Evolutionary conservation across 2,329 filamentous ascomycete genomes (phyloP).

Genomic region (Colletotrichum gloeosporioides): DNA sequence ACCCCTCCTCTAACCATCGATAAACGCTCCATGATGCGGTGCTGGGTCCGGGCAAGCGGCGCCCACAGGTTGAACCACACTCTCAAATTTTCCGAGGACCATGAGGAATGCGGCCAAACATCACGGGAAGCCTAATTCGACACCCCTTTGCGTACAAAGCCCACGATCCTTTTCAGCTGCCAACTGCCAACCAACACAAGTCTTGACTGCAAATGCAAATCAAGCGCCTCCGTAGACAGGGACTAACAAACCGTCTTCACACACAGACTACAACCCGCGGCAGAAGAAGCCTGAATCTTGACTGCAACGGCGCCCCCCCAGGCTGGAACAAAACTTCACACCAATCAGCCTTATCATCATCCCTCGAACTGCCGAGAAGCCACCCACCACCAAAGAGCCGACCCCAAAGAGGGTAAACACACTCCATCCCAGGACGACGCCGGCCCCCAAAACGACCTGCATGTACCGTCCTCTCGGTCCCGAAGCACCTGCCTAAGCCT

Average conservation of each 20-base stretch:
- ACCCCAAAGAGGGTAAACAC: background rate
- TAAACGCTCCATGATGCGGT: background rate
- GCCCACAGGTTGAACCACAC: background rate
- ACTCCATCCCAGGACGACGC: background rate
- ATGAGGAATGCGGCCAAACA: background rate
- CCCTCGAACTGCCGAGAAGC: conserved; percentile 12
- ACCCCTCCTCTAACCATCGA: background rate
- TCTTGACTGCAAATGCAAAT: background rate
- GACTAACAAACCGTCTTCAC: background rate
- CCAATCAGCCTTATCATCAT: conserved; percentile 1
- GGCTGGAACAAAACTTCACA: background rate
- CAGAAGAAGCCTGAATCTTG: background rate
- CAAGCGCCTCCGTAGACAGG: background rate
- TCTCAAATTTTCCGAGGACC: background rate
- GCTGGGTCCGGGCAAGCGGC: background rate
- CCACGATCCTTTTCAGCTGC: background rate
- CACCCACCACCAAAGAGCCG: background rate
- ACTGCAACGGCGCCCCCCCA: background rate
- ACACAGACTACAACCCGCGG: background rate
- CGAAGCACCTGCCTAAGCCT: background rate
- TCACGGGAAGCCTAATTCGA: background rate
- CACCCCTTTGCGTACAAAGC: background rate
- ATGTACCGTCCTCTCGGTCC: background rate
- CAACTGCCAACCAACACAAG: background rate
- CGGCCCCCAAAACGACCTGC: background rate